Percentiles rank a stretch among this genome's conserved stretches.
Conservation (phyloP, 352 stramenopile genomes). For the Pythium biforme region DNA sequence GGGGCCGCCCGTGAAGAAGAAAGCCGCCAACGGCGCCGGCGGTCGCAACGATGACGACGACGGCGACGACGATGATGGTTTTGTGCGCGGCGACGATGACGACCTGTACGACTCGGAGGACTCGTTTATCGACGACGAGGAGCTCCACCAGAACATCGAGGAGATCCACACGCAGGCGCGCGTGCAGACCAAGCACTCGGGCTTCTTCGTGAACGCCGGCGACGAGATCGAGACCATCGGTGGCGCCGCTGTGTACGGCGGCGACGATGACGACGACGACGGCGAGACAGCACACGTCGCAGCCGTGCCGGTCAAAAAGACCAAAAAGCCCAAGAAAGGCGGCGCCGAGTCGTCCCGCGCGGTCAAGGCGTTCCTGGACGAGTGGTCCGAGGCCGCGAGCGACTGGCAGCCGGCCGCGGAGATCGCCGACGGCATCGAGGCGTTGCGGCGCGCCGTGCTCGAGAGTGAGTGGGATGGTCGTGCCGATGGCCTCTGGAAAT, state of each 20-base stretch:
- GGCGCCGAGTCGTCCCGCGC: constrained; percentile 44
- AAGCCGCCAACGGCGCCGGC: not conserved
- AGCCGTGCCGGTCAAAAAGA: constrained; percentile 20
- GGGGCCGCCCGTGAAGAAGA: constrained; percentile 31
- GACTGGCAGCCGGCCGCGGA: constrained; percentile 67
- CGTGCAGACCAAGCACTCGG: constrained; percentile 83
- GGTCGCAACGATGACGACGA: no score
- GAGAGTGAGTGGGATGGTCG: constrained; percentile 44
- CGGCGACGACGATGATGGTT: constrained; percentile 22
- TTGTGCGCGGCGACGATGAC: constrained; percentile 65
- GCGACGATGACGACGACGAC: constrained; percentile 18
- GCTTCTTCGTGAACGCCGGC: constrained; percentile 87
- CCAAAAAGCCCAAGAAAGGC: constrained; percentile 48
- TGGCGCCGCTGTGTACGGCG: constrained; percentile 17
- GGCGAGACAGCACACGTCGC: constrained; percentile 7
- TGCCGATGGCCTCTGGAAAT: not conserved
- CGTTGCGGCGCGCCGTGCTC: constrained; percentile 53
- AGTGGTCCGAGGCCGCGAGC: constrained; percentile 59
- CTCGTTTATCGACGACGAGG: constrained; percentile 84
- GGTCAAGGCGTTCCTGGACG: constrained; percentile 62
- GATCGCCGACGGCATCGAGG: constrained; percentile 52
- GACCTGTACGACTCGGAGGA: constrained; percentile 89
- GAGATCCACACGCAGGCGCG: constrained; percentile 66
- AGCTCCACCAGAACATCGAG: constrained; percentile 86
- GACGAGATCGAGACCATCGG: constrained; percentile 84